Conservation (phyloP, 2,329 filamentous ascomycete genomes). For the Herpomyces periplanetae region DNA sequence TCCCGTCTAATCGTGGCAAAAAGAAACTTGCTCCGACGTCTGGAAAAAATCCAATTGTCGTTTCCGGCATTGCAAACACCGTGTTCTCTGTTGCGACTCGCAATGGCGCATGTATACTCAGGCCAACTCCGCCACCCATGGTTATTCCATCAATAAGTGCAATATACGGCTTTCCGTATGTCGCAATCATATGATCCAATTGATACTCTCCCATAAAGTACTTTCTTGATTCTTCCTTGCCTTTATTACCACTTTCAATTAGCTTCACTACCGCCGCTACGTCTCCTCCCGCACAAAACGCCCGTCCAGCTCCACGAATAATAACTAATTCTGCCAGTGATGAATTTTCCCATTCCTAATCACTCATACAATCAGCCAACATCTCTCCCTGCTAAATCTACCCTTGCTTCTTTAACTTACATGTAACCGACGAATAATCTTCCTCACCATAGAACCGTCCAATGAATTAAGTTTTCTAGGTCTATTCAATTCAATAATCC, state of each 20-base stretch:
- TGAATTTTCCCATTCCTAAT: constrained; percentile 57
- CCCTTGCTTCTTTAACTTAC: constrained; percentile 5
- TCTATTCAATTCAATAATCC: constrained; percentile 71
- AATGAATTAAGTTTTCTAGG: constrained; percentile 69
- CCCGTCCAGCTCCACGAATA: constrained; percentile 57
- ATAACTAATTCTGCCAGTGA: constrained; percentile 70
- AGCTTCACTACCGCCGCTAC: constrained; percentile 34
- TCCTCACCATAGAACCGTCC: constrained; percentile 70
- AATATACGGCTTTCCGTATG: constrained; percentile 65
- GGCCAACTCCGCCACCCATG: constrained; percentile 83
- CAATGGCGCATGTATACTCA: constrained; percentile 80
- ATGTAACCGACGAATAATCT: constrained; percentile 52
- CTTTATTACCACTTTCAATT: constrained; percentile 25
- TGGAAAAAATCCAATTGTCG: constrained; percentile 89
- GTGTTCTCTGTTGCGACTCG: constrained; percentile 84
- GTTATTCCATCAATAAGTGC: constrained; percentile 92
- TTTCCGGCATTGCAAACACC: constrained; percentile 92
- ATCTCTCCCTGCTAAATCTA: neutral
- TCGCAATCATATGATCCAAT: constrained; percentile 76
- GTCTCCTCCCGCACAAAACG: constrained; percentile 77
- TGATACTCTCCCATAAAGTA: constrained; percentile 90
- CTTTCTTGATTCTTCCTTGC: constrained; percentile 30
- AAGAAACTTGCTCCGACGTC: constrained; percentile 93
- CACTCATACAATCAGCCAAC: neutral
- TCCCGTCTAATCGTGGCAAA: constrained; percentile 51